phyloP scores from a whole-genome alignment of 768 basidiomycete genomes.

The Amanita muscaria region DNA sequence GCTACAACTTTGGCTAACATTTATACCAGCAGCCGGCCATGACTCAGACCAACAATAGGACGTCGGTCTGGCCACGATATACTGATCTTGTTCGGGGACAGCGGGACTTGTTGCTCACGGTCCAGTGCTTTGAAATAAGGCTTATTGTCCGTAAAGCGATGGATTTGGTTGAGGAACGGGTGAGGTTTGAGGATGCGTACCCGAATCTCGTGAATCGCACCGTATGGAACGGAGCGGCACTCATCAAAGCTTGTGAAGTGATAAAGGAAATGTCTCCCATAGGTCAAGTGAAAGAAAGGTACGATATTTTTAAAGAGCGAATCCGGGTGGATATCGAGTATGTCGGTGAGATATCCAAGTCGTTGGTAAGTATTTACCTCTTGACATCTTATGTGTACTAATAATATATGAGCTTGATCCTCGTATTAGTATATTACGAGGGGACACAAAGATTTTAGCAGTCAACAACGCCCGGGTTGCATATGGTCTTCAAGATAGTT shows the following conservation, averaged over 20 bases:
- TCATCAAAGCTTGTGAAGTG: neutral
- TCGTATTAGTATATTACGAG: neutral
- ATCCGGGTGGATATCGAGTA: neutral
- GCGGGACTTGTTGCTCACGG: neutral
- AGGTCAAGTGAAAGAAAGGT: neutral
- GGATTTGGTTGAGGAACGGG: neutral
- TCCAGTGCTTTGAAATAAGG: neutral
- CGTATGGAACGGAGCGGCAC: neutral
- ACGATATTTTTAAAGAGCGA: neutral
- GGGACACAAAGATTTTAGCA: neutral
- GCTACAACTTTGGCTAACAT: too few species aligned
- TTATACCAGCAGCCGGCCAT: too few species aligned
- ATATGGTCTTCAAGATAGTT: neutral
- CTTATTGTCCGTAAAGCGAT: neutral
- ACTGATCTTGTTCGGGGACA: neutral
- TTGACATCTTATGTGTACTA: neutral
- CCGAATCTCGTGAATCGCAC: neutral
- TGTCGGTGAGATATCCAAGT: neutral
- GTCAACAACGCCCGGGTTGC: neutral
- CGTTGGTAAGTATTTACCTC: neutral
- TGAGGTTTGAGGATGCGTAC: neutral
- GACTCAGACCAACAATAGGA: too few species aligned
- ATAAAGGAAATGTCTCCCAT: neutral
- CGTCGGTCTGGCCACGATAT: neutral
- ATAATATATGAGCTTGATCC: neutral